These are phyloP conservation scores for Microbotryum silenes-acaulis DNA, from an alignment of 1,284 basidiomycete genomes.

Conservation along the genomic window DNA sequence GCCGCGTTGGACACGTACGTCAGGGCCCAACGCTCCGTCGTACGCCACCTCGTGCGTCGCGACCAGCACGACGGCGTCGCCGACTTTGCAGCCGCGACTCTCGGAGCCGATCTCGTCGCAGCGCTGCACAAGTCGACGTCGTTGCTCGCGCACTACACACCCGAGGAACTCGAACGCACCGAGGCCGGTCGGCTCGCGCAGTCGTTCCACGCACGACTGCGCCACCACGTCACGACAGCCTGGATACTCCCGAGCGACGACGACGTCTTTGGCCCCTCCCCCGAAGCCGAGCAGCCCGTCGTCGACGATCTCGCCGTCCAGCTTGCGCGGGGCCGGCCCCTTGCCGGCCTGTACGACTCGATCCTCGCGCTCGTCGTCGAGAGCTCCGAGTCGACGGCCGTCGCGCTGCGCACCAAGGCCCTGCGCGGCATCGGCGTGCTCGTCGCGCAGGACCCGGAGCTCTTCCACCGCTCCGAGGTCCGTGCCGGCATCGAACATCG, in stretches of 20 bases:
- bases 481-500: conserved; percentile 72
- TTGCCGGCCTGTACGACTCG: conserved; percentile 68
- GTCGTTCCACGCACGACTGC: conserved; percentile 1
- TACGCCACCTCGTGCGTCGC: conserved; percentile 13
- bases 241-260: neutral
- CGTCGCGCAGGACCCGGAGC: conserved; percentile 73
- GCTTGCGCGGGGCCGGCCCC: conserved; percentile 62
- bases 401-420: conserved; percentile 84
- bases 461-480: conserved; percentile 56
- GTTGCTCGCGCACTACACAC: neutral
- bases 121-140: conserved; percentile 41
- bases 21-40: conserved; percentile 55
- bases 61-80: conserved; percentile 55
- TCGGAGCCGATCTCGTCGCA: conserved; percentile 63
- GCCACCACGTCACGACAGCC: neutral
- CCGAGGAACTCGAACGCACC: neutral
- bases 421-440: conserved; percentile 75
- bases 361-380: conserved; percentile 67
- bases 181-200: neutral
- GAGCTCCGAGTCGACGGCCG: conserved; percentile 68
- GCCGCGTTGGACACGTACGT: conserved; percentile 55
- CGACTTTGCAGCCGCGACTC: conserved; percentile 60
- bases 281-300: conserved; percentile 57
- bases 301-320: conserved; percentile 64
- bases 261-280: conserved; percentile 40